Evolutionary conservation across 2,329 filamentous ascomycete species (phyloP).

Genomic region (Penicillium sp.): DNA sequence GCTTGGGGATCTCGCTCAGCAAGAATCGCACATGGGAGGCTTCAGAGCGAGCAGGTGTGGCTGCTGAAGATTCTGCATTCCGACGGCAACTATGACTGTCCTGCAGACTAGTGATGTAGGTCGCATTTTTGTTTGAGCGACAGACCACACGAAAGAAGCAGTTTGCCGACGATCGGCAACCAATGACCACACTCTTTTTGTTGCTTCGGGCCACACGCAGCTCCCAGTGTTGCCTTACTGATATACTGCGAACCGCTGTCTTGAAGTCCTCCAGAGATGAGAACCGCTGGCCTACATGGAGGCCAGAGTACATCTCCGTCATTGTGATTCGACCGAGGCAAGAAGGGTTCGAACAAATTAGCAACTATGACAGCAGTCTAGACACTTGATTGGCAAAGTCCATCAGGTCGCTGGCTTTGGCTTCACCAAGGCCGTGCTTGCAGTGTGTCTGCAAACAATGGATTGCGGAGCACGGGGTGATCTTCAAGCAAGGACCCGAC

Average conservation of each 20-base stretch:
- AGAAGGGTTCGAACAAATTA: constrained; percentile 15
- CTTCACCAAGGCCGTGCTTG: constrained; percentile 6
- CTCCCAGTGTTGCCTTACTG: constrained; percentile 42
- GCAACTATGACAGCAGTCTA: constrained; percentile 16
- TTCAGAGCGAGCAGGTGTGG: constrained; percentile 39
- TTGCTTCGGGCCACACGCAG: constrained; percentile 41
- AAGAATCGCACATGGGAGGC: constrained; percentile 41
- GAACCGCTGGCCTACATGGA: constrained; percentile 40
- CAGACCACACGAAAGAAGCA: constrained; percentile 42
- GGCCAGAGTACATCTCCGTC: constrained; percentile 41
- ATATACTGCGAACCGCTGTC: constrained; percentile 38
- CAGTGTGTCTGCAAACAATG: constrained; percentile 7
- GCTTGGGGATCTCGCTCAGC: constrained; percentile 39
- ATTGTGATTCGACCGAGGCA: constrained; percentile 22
- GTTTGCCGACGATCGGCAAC: constrained; percentile 38
- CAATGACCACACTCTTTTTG: constrained; percentile 42
- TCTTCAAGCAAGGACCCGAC: constrained; percentile 16
- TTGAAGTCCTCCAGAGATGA: constrained; percentile 41
- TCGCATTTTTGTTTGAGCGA: constrained; percentile 40
- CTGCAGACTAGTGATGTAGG: constrained; percentile 41
- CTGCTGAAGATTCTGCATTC: constrained; percentile 28
- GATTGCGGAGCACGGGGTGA: constrained; percentile 13
- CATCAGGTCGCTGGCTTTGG: constrained; percentile 25
- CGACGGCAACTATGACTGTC: constrained; percentile 39
- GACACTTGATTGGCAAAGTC: constrained; percentile 19